Conservation (phyloP, 2,329 filamentous ascomycete species). For the Sporothrix pallida region DNA sequence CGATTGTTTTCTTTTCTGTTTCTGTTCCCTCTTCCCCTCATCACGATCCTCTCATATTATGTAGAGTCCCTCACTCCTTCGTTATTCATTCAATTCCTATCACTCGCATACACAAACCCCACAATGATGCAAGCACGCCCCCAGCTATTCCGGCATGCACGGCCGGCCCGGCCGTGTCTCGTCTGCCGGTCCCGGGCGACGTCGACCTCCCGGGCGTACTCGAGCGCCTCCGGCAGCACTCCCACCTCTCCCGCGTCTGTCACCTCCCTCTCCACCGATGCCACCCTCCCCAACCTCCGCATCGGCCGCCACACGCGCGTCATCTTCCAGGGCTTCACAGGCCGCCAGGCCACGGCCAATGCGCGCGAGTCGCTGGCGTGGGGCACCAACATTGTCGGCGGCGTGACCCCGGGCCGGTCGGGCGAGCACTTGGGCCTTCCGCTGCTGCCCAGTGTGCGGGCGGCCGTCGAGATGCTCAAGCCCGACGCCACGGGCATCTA, state of each 20-base stretch:
- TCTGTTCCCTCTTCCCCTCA: background rate
- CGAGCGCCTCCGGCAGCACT: background rate
- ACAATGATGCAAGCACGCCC: conserved; percentile 27
- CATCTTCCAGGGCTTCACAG: conserved; percentile 53
- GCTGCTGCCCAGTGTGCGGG: conserved; percentile 68
- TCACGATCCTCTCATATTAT: background rate
- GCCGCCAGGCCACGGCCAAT: conserved; percentile 70
- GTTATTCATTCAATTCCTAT: background rate
- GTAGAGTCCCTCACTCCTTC: background rate
- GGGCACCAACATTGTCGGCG: conserved; percentile 81
- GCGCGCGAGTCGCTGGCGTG: conserved; percentile 76
- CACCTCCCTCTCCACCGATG: conserved; percentile 41
- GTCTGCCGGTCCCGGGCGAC: background rate
- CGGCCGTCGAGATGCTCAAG: conserved; percentile 72
- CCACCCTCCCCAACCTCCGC: conserved; percentile 48
- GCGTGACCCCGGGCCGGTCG: conserved; percentile 67
- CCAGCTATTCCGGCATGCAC: conserved; percentile 20
- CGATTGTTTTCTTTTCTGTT: background rate
- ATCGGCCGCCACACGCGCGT: conserved; percentile 50
- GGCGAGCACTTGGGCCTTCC: conserved; percentile 70
- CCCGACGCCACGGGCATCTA: conserved; percentile 82
- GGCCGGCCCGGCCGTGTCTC: conserved; percentile 10
- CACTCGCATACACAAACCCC: background rate
- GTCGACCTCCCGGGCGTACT: background rate
- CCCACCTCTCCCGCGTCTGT: background rate